Percentiles rank a stretch among this genome's conserved stretches.
Conservation (phyloP, 2,329 filamentous ascomycete genomes). For the Chalaropsis thielavioides region DNA sequence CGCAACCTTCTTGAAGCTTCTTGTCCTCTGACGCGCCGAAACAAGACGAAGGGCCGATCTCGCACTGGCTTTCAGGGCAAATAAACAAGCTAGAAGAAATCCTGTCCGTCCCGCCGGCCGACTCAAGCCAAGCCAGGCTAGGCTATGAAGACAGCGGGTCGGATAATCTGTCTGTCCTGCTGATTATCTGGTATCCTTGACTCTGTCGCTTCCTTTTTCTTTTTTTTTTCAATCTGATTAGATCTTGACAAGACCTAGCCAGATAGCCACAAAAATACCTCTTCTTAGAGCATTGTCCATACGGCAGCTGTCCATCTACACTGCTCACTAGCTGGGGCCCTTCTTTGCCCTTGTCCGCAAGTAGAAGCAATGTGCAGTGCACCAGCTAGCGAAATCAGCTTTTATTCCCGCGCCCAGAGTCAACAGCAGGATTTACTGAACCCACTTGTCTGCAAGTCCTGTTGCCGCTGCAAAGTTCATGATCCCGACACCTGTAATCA, state of each 20-base stretch:
- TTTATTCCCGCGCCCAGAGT: background rate
- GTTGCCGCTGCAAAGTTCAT: background rate
- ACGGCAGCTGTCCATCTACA: no score
- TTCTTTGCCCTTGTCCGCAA: background rate
- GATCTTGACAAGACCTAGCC: background rate
- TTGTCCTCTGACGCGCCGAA: background rate
- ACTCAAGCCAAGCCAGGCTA: background rate
- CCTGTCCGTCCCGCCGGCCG: background rate
- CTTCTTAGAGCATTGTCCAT: no score
- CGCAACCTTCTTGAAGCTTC: background rate
- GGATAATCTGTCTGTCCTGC: background rate
- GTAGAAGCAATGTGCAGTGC: background rate
- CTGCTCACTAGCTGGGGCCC: no score
- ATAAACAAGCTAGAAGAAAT: background rate
- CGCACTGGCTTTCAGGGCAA: background rate
- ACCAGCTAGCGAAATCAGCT: no score
- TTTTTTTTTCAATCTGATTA: conserved; percentile 1
- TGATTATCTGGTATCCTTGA: no score
- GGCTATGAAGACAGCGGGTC: background rate
- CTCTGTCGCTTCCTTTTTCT: no score
- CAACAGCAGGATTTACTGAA: background rate
- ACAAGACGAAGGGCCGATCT: background rate
- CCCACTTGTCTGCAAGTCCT: background rate
- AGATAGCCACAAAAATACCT: no score
- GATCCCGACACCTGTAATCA: background rate